Evolutionary conservation across 805 yeast genomes (phyloP), one percentile per base, ranked within the genome.

Genomic region (Sugiyamaella americana): DNA sequence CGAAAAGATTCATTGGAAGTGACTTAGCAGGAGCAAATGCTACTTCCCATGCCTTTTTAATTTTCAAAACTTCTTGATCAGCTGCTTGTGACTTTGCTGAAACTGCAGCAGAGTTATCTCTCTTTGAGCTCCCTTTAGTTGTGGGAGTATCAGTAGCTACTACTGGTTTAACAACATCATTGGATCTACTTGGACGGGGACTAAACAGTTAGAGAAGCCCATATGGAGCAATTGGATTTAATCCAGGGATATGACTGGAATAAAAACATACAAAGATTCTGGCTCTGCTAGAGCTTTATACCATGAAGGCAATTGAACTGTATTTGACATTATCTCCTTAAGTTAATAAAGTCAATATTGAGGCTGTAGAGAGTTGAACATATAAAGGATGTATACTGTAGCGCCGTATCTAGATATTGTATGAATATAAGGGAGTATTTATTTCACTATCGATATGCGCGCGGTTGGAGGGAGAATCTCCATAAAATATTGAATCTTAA

Each of bases 1-100:
- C 87, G 41, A 87, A 69, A 42, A 85, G 64, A 59, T 87, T 93
- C 94, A 87, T 84, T 5, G 97, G 95, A n/a, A 93, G 74, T 5
- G 76, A 66, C 61, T 88, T 91, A 2, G 87, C 85, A 0, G 97
- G 96, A 1, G 80, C 79, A 13, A 76, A 65, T 2, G 96, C 95
- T 34, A 85, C 60, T 48, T 85, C 93, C 95, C 96, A 87, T 0
- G 94, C 89, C 58, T 84, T 84, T 58, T 81, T 54, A 22, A 63
- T 57, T 51, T 63, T 63, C 37, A 62, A 58, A 2, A 40, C 17
- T 19, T 50, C 51, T 32, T 52, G 43, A 20, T 47, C 47, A 6
- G 19, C 40, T 19, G 16, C 20, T 23, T 17, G 32, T 10, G 48
- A 2, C 34, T 45, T 45, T 19, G 30, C 35, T 16, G 26, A 16